A percentile compares a stretch with the other conserved stretches of the same genome.
Conservation (phyloP, 495 filamentous ascomycete species). For the Achaetomiella virescens region DNA sequence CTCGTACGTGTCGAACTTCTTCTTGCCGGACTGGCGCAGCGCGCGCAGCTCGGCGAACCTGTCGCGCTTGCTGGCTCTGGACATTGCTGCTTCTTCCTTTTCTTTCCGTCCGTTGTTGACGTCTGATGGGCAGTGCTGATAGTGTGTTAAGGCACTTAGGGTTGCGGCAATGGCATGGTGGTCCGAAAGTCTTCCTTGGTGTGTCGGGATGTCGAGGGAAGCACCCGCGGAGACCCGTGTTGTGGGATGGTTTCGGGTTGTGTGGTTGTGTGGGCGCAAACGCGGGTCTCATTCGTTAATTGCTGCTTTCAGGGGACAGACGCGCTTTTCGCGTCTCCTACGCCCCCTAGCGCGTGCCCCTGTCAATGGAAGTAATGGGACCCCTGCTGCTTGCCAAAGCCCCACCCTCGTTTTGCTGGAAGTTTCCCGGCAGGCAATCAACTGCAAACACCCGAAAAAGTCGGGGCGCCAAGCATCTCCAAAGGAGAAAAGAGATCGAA, state of each 20-base stretch:
- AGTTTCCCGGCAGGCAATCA: slow-evolving; percentile 14
- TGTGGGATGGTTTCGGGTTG: background rate
- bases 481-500: background rate
- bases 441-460: background rate
- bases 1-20: slow-evolving; percentile 80
- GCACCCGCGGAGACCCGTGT: background rate
- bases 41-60: slow-evolving; percentile 75
- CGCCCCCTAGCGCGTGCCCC: slow-evolving; percentile 18
- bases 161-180: background rate
- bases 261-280: background rate
- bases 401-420: background rate
- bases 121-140: background rate
- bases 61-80: slow-evolving; percentile 40
- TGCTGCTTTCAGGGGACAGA: slow-evolving; percentile 17
- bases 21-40: slow-evolving; percentile 84
- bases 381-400: background rate
- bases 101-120: no score
- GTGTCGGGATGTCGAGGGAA: background rate
- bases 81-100: slow-evolving; percentile 26
- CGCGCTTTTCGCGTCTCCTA: slow-evolving; percentile 27
- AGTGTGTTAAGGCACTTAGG: background rate
- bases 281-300: slow-evolving; percentile 9
- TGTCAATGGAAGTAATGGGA: background rate
- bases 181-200: background rate
- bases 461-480: slow-evolving; percentile 2